Evolutionary conservation across 148 eudicot species (phyloP), one percentile per base, ranked within the genome.

Genomic region (Hydrangea macrophylla): DNA sequence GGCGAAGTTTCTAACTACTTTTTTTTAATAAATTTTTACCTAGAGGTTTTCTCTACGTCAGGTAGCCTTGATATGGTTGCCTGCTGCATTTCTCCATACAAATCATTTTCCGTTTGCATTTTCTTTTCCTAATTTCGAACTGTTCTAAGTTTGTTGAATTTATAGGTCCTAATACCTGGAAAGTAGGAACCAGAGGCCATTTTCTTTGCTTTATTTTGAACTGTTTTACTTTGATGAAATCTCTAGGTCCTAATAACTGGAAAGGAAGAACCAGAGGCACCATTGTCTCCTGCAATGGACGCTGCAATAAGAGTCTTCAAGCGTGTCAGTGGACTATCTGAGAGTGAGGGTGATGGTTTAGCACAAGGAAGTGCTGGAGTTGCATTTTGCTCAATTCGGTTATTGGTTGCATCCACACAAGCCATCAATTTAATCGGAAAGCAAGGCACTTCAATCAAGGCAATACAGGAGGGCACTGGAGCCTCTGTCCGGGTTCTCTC

Each of bases 401-500:
- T 84, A 32, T 59, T 84, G 60, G 83, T 84, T 20, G 75, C 81
- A 56, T 79, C 88, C n/a, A 55, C 82, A 12, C 88, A 84, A 60
- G 88, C 83, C 33, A 81, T 76, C 7, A 81, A 72, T 44, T 70
- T 84, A 30, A 84, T 84, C 53, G 88, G 88, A 31, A 81, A 81
- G 48, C 88, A 84, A 76, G 88, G 88, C 39, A 70, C 83, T 37
- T 55, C 55, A 18, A 84, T 84, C 9, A 84, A 81, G 66, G 72
- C 82, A 35, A 84, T 84, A 51, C 98, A 93, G 74, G 96, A 93
- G 80, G 73, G 78, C 58, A 81, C 80, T 57, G 86, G 88, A 64
- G 96, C 96, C 64, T 75, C 90, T 60, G 83, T 94, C 24, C 83
- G 98, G 15, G 79, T 94, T 75, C 86, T 89, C 24, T 75, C 92